These are phyloP conservation scores for Isatis lusitanica DNA, from an alignment of 441 rosid species.

Conservation along the genomic window DNA sequence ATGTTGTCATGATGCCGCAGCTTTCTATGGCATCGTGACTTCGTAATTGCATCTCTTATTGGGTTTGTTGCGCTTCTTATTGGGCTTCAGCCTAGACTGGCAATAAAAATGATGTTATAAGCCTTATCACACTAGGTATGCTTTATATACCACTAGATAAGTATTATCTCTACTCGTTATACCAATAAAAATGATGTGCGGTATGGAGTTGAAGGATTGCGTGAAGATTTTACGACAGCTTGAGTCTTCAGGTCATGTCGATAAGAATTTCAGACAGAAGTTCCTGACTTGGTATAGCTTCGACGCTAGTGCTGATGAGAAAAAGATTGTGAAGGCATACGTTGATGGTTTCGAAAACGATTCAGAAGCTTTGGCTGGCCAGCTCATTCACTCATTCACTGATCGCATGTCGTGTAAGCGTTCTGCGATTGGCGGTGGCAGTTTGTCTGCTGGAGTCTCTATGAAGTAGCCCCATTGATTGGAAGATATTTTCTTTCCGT, in stretches of 20 bases:
- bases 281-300: conserved; percentile 91
- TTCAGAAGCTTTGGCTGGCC: conserved; percentile 68
- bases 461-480: conserved; percentile 53
- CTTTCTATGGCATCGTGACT: no score
- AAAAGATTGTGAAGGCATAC: conserved; percentile 63
- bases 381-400: conserved; percentile 78
- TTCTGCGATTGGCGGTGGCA: conserved; percentile 31
- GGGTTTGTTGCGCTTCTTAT: no score
- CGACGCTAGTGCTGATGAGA: conserved; percentile 64
- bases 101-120: no score
- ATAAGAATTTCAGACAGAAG: conserved; percentile 72
- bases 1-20: no score
- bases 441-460: no score
- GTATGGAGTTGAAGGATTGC: conserved; percentile 59
- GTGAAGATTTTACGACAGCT: conserved; percentile 75
- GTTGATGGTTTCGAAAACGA: conserved; percentile 63
- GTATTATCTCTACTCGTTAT: no score
- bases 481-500: neutral
- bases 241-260: conserved; percentile 48
- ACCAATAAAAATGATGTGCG: no score
- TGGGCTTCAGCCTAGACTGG: no score
- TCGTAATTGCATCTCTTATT: no score
- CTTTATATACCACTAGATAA: no score
- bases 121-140: no score
- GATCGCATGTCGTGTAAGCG: conserved; percentile 52